These are phyloP conservation scores for Lepidopterella palustris DNA, from an alignment of 495 filamentous ascomycete species.

Conservation along the genomic window DNA sequence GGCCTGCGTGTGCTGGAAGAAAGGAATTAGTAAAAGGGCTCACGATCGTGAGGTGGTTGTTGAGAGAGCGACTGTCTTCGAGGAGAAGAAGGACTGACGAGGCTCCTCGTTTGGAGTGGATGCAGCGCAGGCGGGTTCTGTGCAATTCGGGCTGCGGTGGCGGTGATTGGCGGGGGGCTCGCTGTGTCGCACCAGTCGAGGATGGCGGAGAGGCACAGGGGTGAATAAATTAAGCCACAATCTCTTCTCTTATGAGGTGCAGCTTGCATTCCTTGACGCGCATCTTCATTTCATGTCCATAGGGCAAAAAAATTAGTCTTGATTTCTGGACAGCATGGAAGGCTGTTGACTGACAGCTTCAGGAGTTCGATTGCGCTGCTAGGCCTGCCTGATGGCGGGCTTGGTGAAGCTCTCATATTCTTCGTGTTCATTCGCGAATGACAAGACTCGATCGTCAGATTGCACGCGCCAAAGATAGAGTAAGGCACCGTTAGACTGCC, in stretches of 20 bases:
- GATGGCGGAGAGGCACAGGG: slow-evolving; percentile 1
- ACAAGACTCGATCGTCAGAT: not conserved
- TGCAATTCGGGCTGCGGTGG: not conserved
- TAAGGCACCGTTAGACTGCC: not conserved
- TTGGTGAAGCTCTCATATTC: not conserved
- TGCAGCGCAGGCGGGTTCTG: not conserved
- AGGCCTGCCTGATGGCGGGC: not conserved
- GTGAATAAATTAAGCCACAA: slow-evolving; percentile 1
- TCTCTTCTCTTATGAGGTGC: not conserved
- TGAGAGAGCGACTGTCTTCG: not conserved
- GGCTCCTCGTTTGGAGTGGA: not conserved
- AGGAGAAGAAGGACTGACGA: not conserved
- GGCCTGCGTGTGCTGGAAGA: not conserved
- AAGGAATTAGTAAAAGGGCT: slow-evolving; percentile 1
- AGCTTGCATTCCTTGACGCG: not conserved
- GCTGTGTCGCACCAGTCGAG: not conserved
- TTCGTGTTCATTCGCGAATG: not conserved
- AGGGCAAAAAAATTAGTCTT: no score
- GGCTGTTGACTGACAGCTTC: no score
- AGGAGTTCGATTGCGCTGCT: no score
- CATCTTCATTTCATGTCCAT: no score
- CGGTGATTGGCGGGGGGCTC: not conserved
- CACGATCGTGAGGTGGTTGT: slow-evolving; percentile 4
- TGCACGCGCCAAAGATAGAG: not conserved
- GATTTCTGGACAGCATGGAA: no score